Base-by-base conservation (phyloP, 2,329 filamentous ascomycete genomes). In the Cercospora zeae-maydis region DNA sequence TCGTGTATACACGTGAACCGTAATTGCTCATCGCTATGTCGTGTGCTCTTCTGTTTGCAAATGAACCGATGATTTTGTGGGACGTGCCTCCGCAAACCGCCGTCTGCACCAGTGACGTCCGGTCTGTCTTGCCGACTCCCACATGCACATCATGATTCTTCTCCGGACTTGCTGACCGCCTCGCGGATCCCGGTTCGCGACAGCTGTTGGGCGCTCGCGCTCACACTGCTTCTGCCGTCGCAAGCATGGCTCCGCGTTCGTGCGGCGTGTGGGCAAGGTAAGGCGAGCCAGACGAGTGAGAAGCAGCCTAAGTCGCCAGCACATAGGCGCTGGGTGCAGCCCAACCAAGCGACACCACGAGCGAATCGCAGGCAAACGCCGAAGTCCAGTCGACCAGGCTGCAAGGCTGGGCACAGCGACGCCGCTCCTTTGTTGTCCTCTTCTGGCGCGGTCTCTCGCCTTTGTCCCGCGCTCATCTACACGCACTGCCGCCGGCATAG, bases 321-420 rank as follows among this genome's bases (percentile, higher is more conserved):
- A 21, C 30, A 30, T 52, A 19, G 21, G 39, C 39, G 39, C 21
- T 16, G 39, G 16, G 16, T 52, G 47, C 47, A 19, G 47, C 47
- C 47, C 47, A 52, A 52, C 21, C 9, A 19, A 30, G 19, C 47
- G 47, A 52, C n/a, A 52, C 27, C 21, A 52, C 47, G 47, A 52
- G 47, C 47, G 47, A 52, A 52, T 52, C 47, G 47, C 47, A 52
- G 47, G 14, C 39, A 52, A 52, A 52, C 47, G 47, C 47, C 47
- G 47, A 52, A 21, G 36, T 36, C 34, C 34, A 36, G 11, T 33
- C 47, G 30, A 30, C 19, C 47, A 6, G 47, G 47, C 47, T 52
- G 47, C 47, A n/a, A 14, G 24, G 30, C 27, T 52, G 47, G 47
- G 39, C 47, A 30, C 47, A 10, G 47, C 27, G 47, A 52, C 47